Evolutionary conservation across 495 filamentous ascomycete genomes (phyloP).

Genomic region (Penicillium daleae): DNA sequence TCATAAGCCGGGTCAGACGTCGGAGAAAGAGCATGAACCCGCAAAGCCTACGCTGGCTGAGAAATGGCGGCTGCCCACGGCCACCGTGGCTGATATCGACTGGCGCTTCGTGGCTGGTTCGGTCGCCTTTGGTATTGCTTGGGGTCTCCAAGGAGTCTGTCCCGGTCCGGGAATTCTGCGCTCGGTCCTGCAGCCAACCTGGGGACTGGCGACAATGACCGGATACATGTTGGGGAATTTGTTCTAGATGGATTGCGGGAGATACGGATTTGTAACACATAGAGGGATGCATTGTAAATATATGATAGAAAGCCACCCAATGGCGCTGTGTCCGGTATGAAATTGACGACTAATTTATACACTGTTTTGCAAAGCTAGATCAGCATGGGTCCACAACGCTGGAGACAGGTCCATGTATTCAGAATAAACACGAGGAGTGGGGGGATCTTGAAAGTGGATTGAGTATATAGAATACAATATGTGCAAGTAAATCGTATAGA

Average conservation of each 20-base stretch:
- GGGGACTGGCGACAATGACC: constrained; percentile 52
- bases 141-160: constrained; percentile 60
- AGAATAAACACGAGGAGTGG: neutral
- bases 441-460: neutral
- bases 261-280: neutral
- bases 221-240: constrained; percentile 53
- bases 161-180: constrained; percentile 59
- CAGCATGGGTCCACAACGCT: neutral
- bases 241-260: constrained; percentile 19
- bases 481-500: constrained; percentile 7
- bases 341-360: neutral
- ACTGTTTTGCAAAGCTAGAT: neutral
- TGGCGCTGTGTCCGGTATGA: neutral
- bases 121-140: constrained; percentile 56
- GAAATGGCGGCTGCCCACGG: constrained; percentile 50
- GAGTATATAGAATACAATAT: constrained; percentile 22
- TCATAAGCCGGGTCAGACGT: constrained; percentile 34
- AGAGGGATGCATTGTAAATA: constrained; percentile 1
- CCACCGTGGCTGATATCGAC: constrained; percentile 54
- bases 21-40: constrained; percentile 18
- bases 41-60: constrained; percentile 46
- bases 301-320: neutral
- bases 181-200: constrained; percentile 50
- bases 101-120: constrained; percentile 57
- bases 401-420: neutral